phyloP scores from a whole-genome alignment of 768 basidiomycete species.

The Tricholoma bakamatsutake region DNA sequence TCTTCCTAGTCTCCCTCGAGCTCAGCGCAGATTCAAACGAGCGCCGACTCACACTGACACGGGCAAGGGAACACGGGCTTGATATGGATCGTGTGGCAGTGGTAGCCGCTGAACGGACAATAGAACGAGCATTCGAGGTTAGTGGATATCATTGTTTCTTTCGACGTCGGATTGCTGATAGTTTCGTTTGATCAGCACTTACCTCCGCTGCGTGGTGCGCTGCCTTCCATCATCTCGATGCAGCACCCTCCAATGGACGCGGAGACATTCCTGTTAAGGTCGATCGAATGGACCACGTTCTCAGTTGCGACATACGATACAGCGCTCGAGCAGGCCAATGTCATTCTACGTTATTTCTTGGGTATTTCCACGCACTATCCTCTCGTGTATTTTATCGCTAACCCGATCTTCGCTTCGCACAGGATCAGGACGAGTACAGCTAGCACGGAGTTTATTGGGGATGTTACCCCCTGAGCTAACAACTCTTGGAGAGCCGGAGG shows the following conservation, averaged over 20 bases:
- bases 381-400: not conserved
- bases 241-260: constrained; percentile 51
- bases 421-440: constrained; percentile 72
- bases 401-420: not conserved
- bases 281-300: constrained; percentile 92
- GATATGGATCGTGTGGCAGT: constrained; percentile 77
- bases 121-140: constrained; percentile 66
- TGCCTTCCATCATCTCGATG: constrained; percentile 53
- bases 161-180: not conserved
- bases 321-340: constrained; percentile 83
- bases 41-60: constrained; percentile 63
- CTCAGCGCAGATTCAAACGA: constrained; percentile 58
- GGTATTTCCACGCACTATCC: constrained; percentile 44
- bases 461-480: constrained; percentile 62
- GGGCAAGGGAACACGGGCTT: constrained; percentile 80
- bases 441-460: constrained; percentile 55
- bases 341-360: constrained; percentile 85
- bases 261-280: constrained; percentile 69
- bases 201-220: constrained; percentile 45
- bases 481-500: constrained; percentile 58
- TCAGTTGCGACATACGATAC: constrained; percentile 64
- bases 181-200: constrained; percentile 33
- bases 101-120: constrained; percentile 74
- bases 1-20: constrained; percentile 81
- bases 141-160: constrained; percentile 6